A percentile compares a stretch with the other conserved stretches of the same genome.
phyloP scores from a whole-genome alignment of 2,329 filamentous ascomycete genomes.

The Sclerotinia spermophila region DNA sequence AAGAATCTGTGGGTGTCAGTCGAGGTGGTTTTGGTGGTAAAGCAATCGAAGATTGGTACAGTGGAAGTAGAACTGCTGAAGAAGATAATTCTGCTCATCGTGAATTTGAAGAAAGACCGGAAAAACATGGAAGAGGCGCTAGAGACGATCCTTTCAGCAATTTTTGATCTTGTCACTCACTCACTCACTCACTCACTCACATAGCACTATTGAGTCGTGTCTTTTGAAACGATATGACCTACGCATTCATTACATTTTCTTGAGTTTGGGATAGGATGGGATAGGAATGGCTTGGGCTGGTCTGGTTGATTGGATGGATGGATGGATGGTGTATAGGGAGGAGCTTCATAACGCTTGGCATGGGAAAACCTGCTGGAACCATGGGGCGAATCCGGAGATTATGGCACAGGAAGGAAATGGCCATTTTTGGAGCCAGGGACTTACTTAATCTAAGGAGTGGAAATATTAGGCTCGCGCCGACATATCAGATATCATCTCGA shows the following conservation, averaged over 20 bases:
- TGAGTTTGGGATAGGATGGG: slow-evolving; percentile 11
- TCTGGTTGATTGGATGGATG: neutral
- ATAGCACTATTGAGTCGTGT: neutral
- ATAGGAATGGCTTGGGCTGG: neutral
- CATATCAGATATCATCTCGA: slow-evolving; percentile 1
- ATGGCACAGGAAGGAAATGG: neutral
- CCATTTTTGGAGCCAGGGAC: neutral
- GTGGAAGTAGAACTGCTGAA: slow-evolving; percentile 45
- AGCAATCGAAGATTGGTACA: slow-evolving; percentile 48
- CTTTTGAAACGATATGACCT: neutral
- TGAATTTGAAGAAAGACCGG: slow-evolving; percentile 27
- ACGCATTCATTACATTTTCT: slow-evolving; percentile 18
- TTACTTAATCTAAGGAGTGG: neutral
- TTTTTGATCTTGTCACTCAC: slow-evolving; percentile 44
- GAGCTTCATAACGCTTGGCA: slow-evolving; percentile 7
- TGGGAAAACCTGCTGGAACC: neutral
- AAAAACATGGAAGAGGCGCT: slow-evolving; percentile 43
- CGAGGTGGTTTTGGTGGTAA: slow-evolving; percentile 29
- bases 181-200: neutral
- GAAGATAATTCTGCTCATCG: slow-evolving; percentile 50
- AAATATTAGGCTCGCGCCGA: neutral
- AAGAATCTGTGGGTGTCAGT: slow-evolving; percentile 33
- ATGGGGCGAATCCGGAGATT: neutral
- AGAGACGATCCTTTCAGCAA: slow-evolving; percentile 60
- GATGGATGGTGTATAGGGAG: neutral